Conservation (phyloP, 1,284 basidiomycete genomes). For the Tetrapyrgos nigripes region DNA sequence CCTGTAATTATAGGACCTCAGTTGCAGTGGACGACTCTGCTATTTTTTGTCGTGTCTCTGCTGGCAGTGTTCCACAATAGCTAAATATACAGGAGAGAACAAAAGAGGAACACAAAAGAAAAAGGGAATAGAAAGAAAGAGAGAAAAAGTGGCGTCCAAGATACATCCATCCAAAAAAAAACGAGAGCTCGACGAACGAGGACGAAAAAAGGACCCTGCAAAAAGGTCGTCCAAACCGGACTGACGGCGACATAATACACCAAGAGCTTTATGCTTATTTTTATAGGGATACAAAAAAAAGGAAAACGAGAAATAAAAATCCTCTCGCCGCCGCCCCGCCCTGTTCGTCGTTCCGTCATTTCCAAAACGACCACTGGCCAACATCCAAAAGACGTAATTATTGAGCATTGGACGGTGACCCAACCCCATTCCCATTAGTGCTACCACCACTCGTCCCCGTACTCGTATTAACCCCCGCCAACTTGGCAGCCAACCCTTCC, state of each 20-base stretch:
- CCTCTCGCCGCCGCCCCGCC: background rate
- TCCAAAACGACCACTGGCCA: background rate
- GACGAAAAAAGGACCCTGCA: background rate
- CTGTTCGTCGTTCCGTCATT: background rate
- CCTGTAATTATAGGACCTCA: too few species aligned
- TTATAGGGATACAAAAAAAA: background rate
- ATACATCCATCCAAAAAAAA: background rate
- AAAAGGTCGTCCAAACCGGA: background rate
- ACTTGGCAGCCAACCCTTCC: constrained; percentile 23
- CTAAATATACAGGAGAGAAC: too few species aligned
- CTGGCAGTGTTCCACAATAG: too few species aligned
- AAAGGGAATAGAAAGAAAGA: background rate
- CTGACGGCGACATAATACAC: background rate
- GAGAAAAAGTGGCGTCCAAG: constrained; percentile 1
- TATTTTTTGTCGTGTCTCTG: too few species aligned
- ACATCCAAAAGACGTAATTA: too few species aligned
- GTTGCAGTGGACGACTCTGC: too few species aligned
- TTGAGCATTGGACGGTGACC: too few species aligned
- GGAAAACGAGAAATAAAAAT: background rate
- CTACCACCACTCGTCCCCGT: background rate
- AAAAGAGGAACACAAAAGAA: background rate
- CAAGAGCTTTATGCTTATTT: background rate
- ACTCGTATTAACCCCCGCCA: constrained; percentile 19
- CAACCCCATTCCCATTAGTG: too few species aligned
- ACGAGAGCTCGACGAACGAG: background rate